Base-by-base conservation (phyloP, 192 early-diverging fungal genomes). In the Blastocladiella britannica region DNA sequence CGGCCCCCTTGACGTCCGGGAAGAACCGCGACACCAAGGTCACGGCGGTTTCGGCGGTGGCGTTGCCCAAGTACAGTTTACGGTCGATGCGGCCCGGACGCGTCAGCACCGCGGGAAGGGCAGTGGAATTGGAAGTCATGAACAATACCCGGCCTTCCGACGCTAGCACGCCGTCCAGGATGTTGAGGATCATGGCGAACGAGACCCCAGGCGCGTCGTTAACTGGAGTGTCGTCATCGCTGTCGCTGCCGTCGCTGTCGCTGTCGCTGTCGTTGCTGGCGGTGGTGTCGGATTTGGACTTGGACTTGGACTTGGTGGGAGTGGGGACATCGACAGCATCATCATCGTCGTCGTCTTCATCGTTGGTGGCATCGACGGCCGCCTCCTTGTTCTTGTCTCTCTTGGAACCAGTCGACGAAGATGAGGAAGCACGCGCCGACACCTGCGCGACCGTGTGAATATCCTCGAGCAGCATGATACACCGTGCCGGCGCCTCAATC, bases 381-480 rank as follows among this genome's bases (percentile, higher is more conserved):
- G 64, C 65, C 54, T 62, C 53, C 28, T 54, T 4, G 43, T 9
- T 23, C 25, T 23, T 3, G 30, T 15, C 30, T n/a, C n/a, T n/a
- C n/a, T n/a, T n/a, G n/a, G n/a, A n/a, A n/a, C n/a, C n/a, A n/a
- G n/a, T n/a, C n/a, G n/a, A n/a, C n/a, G n/a, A n/a, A n/a, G n/a
- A n/a, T n/a, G n/a, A n/a, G n/a, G n/a, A n/a, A n/a, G n/a, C n/a
- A n/a, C n/a, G n/a, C 5, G 23, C 24, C 28, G 62, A 61, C 53
- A 62, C 52, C 27, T 64, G 22, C 31, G 58, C 28, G 55, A 59
- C 51, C 28, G 62, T 51, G 28, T 76, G 70, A 0, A 76, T 67
- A 61, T 74, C 75, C 54, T 76, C 74, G 62, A 76, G 72, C n/a
- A 76, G 66, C 55, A 76, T 55, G 24, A 76, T 71, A 28, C 70